A percentile compares a stretch with the other conserved stretches of the same genome.
Evolutionary conservation across 2,329 filamentous ascomycete genomes (phyloP).

Genomic region (Drechmeria coniospora): DNA sequence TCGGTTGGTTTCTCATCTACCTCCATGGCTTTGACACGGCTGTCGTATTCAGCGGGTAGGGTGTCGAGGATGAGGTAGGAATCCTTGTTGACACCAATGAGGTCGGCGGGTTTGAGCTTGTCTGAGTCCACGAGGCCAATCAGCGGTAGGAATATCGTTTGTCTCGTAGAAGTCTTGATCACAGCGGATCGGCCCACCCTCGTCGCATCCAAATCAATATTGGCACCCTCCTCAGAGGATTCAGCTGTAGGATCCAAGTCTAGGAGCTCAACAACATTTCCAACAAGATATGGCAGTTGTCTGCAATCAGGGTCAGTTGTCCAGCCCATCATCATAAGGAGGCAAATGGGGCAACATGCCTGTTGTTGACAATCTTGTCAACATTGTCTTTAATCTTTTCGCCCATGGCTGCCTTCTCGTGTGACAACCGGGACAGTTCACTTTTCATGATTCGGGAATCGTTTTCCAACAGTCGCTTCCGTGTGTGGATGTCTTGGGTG

Average conservation of each 20-base stretch:
- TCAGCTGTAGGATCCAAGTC: constrained; percentile 94
- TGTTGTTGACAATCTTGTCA: constrained; percentile 98
- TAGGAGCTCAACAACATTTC: constrained; percentile 93
- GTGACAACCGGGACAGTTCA: constrained; percentile 82
- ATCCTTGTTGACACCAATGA: constrained; percentile 98
- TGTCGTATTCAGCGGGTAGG: constrained; percentile 93
- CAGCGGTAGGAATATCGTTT: constrained; percentile 95
- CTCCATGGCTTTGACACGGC: constrained; percentile 98
- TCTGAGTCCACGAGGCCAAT: constrained; percentile 95
- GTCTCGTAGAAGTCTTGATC: constrained; percentile 96
- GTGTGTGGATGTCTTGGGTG: constrained; percentile 87
- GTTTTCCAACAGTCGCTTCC: constrained; percentile 86
- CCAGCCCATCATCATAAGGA: neutral
- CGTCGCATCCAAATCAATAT: constrained; percentile 94
- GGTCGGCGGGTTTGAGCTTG: constrained; percentile 83
- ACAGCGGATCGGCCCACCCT: constrained; percentile 95
- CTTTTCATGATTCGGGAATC: constrained; percentile 98
- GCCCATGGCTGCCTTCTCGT: constrained; percentile 90
- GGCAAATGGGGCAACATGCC: constrained; percentile 36
- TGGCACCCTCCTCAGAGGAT: constrained; percentile 92
- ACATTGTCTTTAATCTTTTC: constrained; percentile 99
- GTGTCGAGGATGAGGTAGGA: constrained; percentile 96
- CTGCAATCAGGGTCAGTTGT: constrained; percentile 26
- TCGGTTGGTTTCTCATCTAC: constrained; percentile 99
- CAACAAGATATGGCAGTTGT: constrained; percentile 94